Evolutionary conservation across 805 yeast species (phyloP).

Genomic region (Yarrowia keelungensis): DNA sequence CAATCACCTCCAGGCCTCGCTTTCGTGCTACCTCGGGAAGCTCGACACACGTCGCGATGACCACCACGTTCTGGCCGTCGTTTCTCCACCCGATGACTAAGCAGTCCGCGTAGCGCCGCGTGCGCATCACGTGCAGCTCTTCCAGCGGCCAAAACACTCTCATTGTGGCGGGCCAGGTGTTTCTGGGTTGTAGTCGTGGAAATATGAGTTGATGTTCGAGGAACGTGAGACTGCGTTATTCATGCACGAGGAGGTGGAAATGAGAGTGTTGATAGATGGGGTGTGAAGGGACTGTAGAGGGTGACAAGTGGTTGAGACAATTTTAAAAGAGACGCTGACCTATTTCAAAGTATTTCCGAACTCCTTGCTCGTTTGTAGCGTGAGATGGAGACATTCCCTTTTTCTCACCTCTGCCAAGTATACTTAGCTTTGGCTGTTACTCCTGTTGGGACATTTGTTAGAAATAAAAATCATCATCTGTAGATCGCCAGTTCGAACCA

Average conservation of each 20-base stretch:
- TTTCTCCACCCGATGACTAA: constrained; percentile 46
- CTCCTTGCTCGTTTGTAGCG: too few species aligned
- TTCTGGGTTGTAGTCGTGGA: background rate
- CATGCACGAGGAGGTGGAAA: background rate
- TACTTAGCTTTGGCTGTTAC: too few species aligned
- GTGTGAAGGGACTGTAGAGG: too few species aligned
- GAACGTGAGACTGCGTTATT: background rate
- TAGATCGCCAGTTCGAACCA: too few species aligned
- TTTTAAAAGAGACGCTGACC: too few species aligned
- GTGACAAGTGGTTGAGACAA: too few species aligned
- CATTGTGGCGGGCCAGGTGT: background rate
- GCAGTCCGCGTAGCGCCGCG: constrained; percentile 40
- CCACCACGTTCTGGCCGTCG: constrained; percentile 40
- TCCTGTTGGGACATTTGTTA: too few species aligned
- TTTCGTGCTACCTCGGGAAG: background rate
- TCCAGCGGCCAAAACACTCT: constrained; percentile 51
- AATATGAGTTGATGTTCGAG: constrained; percentile 7
- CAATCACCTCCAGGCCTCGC: constrained; percentile 3
- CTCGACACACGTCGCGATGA: constrained; percentile 10
- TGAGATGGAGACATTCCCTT: too few species aligned
- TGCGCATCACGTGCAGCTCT: constrained; percentile 44
- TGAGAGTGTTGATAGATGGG: background rate
- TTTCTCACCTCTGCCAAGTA: too few species aligned
- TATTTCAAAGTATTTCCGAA: too few species aligned
- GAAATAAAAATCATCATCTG: too few species aligned